Evolutionary conservation across 2,329 filamentous ascomycete species (phyloP), one percentile per base, ranked within the genome.

Genomic region (Colletotrichum kahawae): DNA sequence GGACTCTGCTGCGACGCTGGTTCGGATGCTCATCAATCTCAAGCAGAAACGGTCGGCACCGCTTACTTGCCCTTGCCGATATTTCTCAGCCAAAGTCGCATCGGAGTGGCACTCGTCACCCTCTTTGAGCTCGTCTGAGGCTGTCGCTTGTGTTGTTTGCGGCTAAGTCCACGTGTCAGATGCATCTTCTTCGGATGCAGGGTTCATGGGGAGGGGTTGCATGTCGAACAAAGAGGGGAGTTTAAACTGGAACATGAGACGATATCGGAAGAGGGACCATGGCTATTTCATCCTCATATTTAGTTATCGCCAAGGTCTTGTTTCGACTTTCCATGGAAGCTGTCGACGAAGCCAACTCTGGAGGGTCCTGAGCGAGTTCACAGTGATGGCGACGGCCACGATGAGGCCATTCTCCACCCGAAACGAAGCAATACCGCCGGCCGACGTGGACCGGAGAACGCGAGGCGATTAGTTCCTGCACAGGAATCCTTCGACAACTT

Each of bases 101-200:
- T 10, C 54, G 18, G 27, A 5, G 36, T 31, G 68, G 59, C 21
- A 4, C 43, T 13, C 2, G n/a, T 51, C 43, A 0, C n/a, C 27
- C 31, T 59, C 36, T 9, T 43, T 60, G 43, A 21, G 43, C 27
- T n/a, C 54, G 24, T 43, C 27, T 14, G 36, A 65, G 13, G 14
- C 65, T 14, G 70, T 67, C 56, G 56, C 59, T 54, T 54, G 36
- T 29, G 36, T 57, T 63, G 24, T 33, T 63, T 54, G 38, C 24
- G 63, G 63, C 24, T 65, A 31, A 70, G 12, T 21, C 70, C 63
- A 67, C 54, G 13, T 67, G 51, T 54, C 33, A 51, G 24, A 29
- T 65, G 63, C 54, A 29, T 34, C 36, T 60, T 34, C 60, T 31
- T 70, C 59, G 68, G 59, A 66, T 51, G 34, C 67, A 54, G 67